Evolutionary conservation across 208 protist species (phyloP), one percentile per base, ranked within the genome.

Genomic region (Acanthamoeba polyphaga): DNA sequence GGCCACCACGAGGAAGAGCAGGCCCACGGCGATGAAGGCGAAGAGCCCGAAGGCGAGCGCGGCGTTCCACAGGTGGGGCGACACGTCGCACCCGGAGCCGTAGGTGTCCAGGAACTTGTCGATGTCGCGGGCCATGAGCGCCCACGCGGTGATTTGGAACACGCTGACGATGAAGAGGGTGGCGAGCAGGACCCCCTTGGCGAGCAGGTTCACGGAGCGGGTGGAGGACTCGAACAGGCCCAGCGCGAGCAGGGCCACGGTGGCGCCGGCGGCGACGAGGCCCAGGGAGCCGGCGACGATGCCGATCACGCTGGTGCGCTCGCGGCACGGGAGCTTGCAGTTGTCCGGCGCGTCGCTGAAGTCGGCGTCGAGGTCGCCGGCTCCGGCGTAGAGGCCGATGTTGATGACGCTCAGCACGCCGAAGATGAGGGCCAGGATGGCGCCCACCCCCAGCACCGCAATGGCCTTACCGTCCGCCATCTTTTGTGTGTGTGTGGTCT

Each of bases 341-440:
- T 82, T n/a, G 43, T 10, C 72, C 6, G 38, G 29, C 15, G 49
- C 43, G 38, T 82, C 72, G 5, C 19, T 49, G 4, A 17, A 8
- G 27, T 38, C 38, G 3, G 38, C 38, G 38, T 38, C 38, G 38
- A 82, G 32, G 72, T 82, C 72, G 34, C 13, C 32, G 19, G 34
- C 7, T 6, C 38, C n/a, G 22, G 72, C 72, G 22, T 55, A 82
- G 34, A 82, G 72, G 22, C 12, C 72, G 22, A 82, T 82, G 72
- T 82, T 82, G 32, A 82, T 82, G 72, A 51, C 43, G 43, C 72
- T 82, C 34, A 82, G 72, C 38, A 51, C 72, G 38, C 72, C 72
- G 7, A 53, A 51, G 72, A 53, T 49, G 9, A 82, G 43, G 6
- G 72, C 72, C 38, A 82, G 29, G 3, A 82, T 8, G 13, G 22